Evolutionary conservation across 495 filamentous ascomycete genomes (phyloP).

Genomic region (Annulohypoxylon bovei): DNA sequence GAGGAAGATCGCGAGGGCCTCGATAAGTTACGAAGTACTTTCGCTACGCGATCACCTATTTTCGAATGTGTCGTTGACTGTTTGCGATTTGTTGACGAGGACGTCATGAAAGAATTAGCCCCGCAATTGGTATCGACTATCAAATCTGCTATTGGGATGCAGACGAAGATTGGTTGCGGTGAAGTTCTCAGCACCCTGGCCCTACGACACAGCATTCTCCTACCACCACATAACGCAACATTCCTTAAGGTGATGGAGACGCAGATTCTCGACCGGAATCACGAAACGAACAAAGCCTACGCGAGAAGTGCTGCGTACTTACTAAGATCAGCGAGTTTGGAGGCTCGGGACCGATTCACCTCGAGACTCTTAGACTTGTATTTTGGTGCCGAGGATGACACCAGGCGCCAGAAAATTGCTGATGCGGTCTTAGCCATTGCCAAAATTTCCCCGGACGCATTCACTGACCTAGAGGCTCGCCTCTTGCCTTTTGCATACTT

Average conservation of each 20-base stretch:
- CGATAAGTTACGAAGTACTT: conserved; percentile 82
- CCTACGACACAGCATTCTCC: conserved; percentile 76
- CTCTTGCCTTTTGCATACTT: conserved; percentile 89
- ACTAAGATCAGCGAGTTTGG: conserved; percentile 75
- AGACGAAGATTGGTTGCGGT: conserved; percentile 89
- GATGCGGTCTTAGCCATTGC: conserved; percentile 82
- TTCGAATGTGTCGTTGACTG: conserved; percentile 93
- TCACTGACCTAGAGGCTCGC: conserved; percentile 75
- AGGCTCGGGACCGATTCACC: conserved; percentile 72
- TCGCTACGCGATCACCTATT: conserved; percentile 85
- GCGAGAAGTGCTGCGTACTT: conserved; percentile 88
- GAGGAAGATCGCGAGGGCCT: conserved; percentile 88
- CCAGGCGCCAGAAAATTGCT: conserved; percentile 74
- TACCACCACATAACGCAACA: conserved; percentile 78
- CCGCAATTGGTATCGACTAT: conserved; percentile 77
- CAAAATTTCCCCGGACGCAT: conserved; percentile 89
- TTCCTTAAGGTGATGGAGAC: conserved; percentile 82
- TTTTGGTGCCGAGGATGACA: conserved; percentile 79
- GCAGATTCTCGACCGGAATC: conserved; percentile 86
- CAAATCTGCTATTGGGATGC: conserved; percentile 86
- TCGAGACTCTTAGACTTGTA: conserved; percentile 76
- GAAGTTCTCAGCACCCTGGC: conserved; percentile 88
- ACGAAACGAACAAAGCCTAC: conserved; percentile 87
- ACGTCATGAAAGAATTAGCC: conserved; percentile 76
- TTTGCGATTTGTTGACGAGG: conserved; percentile 82